Percentiles rank a stretch among this genome's conserved stretches.
Conservation (phyloP, 371 early-diverging fungal genomes). For the Mortierella polycephala region DNA sequence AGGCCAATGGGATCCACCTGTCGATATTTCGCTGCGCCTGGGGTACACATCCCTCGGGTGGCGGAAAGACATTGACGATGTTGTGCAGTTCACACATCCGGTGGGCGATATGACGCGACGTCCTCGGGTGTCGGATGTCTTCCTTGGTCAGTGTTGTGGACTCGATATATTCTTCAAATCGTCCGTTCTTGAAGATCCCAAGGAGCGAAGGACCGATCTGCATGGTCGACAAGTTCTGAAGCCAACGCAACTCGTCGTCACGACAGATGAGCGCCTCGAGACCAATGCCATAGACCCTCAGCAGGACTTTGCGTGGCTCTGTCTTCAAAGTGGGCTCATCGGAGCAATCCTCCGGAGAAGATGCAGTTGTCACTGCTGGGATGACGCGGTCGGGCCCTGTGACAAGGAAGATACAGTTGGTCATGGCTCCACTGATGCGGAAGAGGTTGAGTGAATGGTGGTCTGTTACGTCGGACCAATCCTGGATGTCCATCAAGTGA, state of each 20-base stretch:
- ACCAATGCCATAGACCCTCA: slow-evolving; percentile 84
- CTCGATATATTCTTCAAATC: slow-evolving; percentile 88
- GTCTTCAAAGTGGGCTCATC: slow-evolving; percentile 2
- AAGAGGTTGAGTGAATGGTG: slow-evolving; percentile 55
- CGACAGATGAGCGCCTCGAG: slow-evolving; percentile 82
- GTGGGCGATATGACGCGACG: slow-evolving; percentile 80
- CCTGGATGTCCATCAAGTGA: slow-evolving; percentile 52
- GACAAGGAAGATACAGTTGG: slow-evolving; percentile 87
- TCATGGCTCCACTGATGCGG: slow-evolving; percentile 87
- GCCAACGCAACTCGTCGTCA: slow-evolving; percentile 83
- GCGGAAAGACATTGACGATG: slow-evolving; percentile 74
- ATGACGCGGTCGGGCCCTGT: slow-evolving; percentile 51
- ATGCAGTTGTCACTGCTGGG: background rate
- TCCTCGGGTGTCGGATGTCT: slow-evolving; percentile 73
- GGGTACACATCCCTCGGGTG: slow-evolving; percentile 55
- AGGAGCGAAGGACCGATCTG: slow-evolving; percentile 83
- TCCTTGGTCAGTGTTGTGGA: slow-evolving; percentile 75
- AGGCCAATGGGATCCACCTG: slow-evolving; percentile 69
- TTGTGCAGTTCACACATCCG: slow-evolving; percentile 81
- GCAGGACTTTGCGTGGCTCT: slow-evolving; percentile 62
- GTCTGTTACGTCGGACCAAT: slow-evolving; percentile 52
- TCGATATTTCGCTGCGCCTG: slow-evolving; percentile 78
- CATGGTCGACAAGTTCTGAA: slow-evolving; percentile 73
- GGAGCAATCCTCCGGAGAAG: background rate
- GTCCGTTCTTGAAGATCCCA: slow-evolving; percentile 90